Base-by-base conservation (phyloP, 2,329 filamentous ascomycete species). In the Biscogniauxia sp. region DNA sequence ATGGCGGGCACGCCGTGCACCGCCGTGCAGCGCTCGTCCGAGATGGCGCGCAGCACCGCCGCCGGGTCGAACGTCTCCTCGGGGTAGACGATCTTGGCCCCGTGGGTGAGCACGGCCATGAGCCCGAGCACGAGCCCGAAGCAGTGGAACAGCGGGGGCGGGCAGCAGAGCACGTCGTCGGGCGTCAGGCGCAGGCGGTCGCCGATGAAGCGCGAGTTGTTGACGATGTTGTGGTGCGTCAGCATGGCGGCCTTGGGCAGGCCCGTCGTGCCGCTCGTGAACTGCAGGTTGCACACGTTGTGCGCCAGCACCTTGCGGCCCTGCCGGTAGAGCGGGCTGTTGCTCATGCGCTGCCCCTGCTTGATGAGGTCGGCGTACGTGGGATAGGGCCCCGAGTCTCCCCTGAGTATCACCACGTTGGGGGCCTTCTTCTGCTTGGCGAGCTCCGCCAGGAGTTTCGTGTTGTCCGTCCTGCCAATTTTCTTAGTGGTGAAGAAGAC, bases 111-210 rank as follows among this genome's bases (percentile, higher is more conserved):
- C 51, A 86, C 82, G 1, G 89, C 87, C 58, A 93, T 82, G 52
- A 93, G 80, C 8, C 91, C 91, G 2, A 93, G 84, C 0, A 93
- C 90, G 7, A 94, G 83, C 1, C 91, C 91, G 71, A 94, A 94
- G 78, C 90, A 94, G 78, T 95, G 92, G 79, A 95, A 95, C 3
- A 95, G 81, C 0, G 92, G 91, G 0, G 91, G 91, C 2, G 91
- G 91, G 73, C 91, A 95, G 78, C 91, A 94, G 11, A 95, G 80
- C 7, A 88, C 79, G 70, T 93, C 90, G 53, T 80, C 78, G 2
- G 84, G 76, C 0, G 84, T 87, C 17, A 94, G 80, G 5, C 84
- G 81, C 88, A 93, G 90, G 51, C 89, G 84, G 73, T 92, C 88
- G 57, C 89, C 90, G 55, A 89, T 88, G 76, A 89, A 89, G 28